Percentiles rank a stretch among this genome's conserved stretches.
Conservation (phyloP, 2,329 filamentous ascomycete genomes). For the Camptophora hylomeconis region DNA sequence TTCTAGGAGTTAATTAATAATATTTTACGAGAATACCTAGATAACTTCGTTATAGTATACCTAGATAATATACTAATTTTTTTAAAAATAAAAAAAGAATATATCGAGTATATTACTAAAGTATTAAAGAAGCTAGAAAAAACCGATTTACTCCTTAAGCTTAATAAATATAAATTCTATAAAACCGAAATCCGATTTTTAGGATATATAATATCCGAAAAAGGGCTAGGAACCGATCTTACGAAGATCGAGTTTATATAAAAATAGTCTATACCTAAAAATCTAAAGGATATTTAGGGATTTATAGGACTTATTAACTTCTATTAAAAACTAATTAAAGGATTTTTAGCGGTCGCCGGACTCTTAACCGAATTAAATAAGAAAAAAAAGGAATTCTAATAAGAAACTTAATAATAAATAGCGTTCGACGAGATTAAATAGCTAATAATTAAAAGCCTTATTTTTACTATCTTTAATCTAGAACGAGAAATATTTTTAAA, state of each 20-base stretch:
- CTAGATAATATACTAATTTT: constrained; percentile 15
- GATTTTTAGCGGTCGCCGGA: constrained; percentile 7
- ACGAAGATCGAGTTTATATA: constrained; percentile 8
- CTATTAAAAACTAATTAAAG: constrained; percentile 14
- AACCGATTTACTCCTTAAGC: constrained; percentile 8
- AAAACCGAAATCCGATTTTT: constrained; percentile 11
- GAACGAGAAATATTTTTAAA: constrained; percentile 5
- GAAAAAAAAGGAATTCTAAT: constrained; percentile 5
- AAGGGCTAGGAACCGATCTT: constrained; percentile 9
- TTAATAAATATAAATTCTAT: constrained; percentile 15
- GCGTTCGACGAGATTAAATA: constrained; percentile 6
- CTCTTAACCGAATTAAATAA: constrained; percentile 5
- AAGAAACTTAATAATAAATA: constrained; percentile 1
- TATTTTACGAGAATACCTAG: constrained; percentile 7
- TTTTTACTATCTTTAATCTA: constrained; percentile 8
- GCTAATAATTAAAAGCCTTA: constrained; percentile 2
- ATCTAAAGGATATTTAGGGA: constrained; percentile 11
- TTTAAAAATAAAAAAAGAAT: constrained; percentile 1
- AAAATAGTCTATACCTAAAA: constrained; percentile 7
- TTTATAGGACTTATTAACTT: constrained; percentile 16
- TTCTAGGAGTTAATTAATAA: constrained; percentile 16
- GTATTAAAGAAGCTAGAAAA: constrained; percentile 10
- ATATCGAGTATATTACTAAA: constrained; percentile 7
- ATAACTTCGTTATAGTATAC: constrained; percentile 11
- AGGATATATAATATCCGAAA: constrained; percentile 11